Evolutionary conservation across 148 eudicot species (phyloP), one percentile per base, ranked within the genome.

Genomic region (Vaccinium corymbosum): DNA sequence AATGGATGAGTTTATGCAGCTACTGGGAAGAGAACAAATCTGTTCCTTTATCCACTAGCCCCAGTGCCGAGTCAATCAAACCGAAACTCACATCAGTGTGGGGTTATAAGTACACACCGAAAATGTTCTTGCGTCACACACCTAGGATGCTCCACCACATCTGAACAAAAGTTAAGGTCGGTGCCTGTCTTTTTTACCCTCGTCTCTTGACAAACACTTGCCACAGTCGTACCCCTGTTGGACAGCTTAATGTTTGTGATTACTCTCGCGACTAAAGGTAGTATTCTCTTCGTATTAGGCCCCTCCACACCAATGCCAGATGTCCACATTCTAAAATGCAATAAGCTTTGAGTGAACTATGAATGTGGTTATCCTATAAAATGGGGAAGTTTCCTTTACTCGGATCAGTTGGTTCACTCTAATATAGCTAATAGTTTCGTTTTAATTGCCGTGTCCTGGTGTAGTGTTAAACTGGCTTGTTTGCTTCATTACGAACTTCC

Each of bases 401-500:
- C 35, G 50, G n/a, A 48, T 76, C 11, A 49, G 35, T 50, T 49
- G 29, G 6, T 49, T 11, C 25, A 9, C 29, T 8, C 0, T 4
- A 49, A 15, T 50, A 48, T 35, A 35, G 79, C 79, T 48, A 22
- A 48, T 49, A 7, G 51, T 8, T 49, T 49, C 51, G 9, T 49
- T 49, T 49, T 49, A 49, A 5, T 27, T 29, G 3, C 0, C 7
- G 2, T 71, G 38, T 71, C 75, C 38, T 35, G 38, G 3, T 35
- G 38, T 35, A 35, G 38, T 15, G 20, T 12, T 12, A 6, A 12
- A 14, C 49, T 19, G 14, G 50, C 76, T 72, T 48, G 7, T 72
- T 72, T 38, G 49, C 76, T 72, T 48, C 76, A 15, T 38, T 72
- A 72, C 32, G 49, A 72, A 72, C 49, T 72, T 72, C 48, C 76